Base-by-base conservation (phyloP, 31 red algal genomes). In the Odonthalia washingtoniensis region DNA sequence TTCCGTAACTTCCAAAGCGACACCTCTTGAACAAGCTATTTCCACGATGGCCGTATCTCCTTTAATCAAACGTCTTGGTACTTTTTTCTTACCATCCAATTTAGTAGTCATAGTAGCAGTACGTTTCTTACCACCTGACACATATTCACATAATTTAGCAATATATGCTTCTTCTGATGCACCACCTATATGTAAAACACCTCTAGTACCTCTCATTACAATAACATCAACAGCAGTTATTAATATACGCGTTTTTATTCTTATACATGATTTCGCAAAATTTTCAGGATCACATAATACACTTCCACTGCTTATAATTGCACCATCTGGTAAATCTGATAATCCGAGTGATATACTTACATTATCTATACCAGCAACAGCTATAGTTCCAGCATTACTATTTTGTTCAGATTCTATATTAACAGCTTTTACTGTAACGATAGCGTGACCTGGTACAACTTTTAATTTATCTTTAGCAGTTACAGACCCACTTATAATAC, bases 241-340 rank as follows among this genome's bases (percentile, higher is more conserved):
- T 31, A 93, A 40, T 40, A 97, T 28, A 24, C 81, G 87, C 5
- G 91, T 91, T 35, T 63, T 75, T 12, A 94, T 80, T 27, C 74
- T 76, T 61, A 53, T 42, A 14, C 34, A 75, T 5, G 86, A 69
- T 17, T 52, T 73, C 44, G 81, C 78, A 34, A 74, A 65, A 12
- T 62, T 78, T 75, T 86, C 45, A 33, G 95, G 90, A 60, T 93
- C 91, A 75, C 93, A 96, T 1, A 90, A 74, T 9, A 93, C 86
- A 46, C 65, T 77, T 27, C 90, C 95, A 0, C 73, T 43, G 12
- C 60, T 44, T 32, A 96, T 78, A 53, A 83, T 33, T 31, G 75
- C 32, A 37, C 75, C 77, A 38, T 84, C 85, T 6, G 91, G 63
- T 37, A 85, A 42, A 30, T 74, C 86, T 64, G 72, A 45, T 40